Evolutionary conservation across 805 yeast genomes (phyloP), one percentile per base, ranked within the genome.

Genomic region (Ogataea populi-albae): DNA sequence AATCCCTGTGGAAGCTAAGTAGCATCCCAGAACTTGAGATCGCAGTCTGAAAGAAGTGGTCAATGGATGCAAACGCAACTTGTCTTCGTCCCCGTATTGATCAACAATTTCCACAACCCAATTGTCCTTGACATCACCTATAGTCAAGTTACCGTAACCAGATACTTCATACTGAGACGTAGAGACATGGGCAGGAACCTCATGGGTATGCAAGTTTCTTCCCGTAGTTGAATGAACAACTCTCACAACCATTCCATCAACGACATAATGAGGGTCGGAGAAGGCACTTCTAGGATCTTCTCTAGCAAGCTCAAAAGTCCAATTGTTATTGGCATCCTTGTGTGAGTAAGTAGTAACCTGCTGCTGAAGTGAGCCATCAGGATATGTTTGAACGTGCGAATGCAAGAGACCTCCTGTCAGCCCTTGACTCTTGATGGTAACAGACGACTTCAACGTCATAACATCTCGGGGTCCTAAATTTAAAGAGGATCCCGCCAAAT

Each of bases 291-390:
- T 55, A 29, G 54, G 54, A 24, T 68, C 65, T 6, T 64, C 71
- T 58, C 84, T 69, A 19, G 69, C 71, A 52, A 81, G 71, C 49
- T 82, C 81, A 48, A 87, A 67, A 19, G 71, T 52, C 84, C 96
- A 89, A 36, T 83, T 77, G 59, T 91, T 93, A 63, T 93, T 91
- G 35, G 71, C 64, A 59, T 93, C 98, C 57, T 86, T 86, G 61
- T 79, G 87, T 14, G 89, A 86, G 59, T 93, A 93, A 5, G 93
- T 86, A 18, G 98, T 93, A 32, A 93, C 72, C 62, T 93, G 99
- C 61, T 89, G 97, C 64, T 93, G 98, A 44, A 75, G 73, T 2
- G 96, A 86, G 3, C 98, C 98, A 46, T 79, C 87, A 11, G 98
- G 98, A 57, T 81, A 93, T 9, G 72, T 60, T 57, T 85, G 95